phyloP scores from a whole-genome alignment of 176 grass and related monocot species.

The Hordeum marinum region DNA sequence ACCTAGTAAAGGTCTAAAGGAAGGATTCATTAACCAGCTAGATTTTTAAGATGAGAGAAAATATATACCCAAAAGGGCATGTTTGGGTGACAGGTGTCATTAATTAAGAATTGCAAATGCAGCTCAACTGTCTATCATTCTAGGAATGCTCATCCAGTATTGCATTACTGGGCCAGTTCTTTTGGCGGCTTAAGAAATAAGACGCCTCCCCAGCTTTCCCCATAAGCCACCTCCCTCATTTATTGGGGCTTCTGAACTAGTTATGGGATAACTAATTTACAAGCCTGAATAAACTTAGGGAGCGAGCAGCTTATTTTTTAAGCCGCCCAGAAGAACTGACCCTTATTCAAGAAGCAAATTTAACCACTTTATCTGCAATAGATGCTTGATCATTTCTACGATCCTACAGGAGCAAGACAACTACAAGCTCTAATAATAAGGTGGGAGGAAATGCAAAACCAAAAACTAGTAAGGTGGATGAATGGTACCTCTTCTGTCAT shows the following conservation, averaged over 20 bases:
- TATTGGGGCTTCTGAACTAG: no score
- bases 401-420: not conserved
- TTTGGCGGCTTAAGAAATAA: no score
- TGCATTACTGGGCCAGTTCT: no score
- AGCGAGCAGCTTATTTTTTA: no score
- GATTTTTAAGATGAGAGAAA: not conserved
- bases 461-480: not conserved
- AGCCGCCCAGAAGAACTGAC: no score
- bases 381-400: not conserved
- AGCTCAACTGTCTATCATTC: not conserved
- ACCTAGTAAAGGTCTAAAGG: not conserved
- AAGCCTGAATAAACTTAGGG: no score
- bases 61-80: not conserved
- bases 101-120: not conserved
- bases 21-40: not conserved
- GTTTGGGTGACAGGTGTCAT: not conserved
- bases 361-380: not conserved
- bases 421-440: not conserved
- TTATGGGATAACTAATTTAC: no score
- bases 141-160: not conserved
- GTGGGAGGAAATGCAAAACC: not conserved
- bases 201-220: no score
- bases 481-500: slow-evolving; percentile 75
- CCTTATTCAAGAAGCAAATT: not conserved
- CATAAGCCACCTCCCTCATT: no score